Evolutionary conservation across 202 grass and related monocot species (phyloP).

Genomic region (Carex sylvatica): DNA sequence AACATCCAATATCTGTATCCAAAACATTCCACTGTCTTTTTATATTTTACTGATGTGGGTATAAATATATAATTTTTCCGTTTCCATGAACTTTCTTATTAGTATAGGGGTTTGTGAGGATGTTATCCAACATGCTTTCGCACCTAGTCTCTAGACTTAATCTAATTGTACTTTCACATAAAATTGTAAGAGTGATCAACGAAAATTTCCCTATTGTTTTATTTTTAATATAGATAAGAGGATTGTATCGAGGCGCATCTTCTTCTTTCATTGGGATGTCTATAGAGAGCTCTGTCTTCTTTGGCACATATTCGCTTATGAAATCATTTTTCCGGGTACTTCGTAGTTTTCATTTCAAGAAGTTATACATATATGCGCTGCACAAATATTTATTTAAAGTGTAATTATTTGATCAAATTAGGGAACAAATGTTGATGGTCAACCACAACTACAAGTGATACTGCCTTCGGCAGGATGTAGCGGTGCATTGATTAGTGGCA

Average conservation of each 20-base stretch:
- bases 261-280: slow-evolving; percentile 93
- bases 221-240: slow-evolving; percentile 60
- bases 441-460: slow-evolving; percentile 68
- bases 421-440: slow-evolving; percentile 59
- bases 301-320: slow-evolving; percentile 79
- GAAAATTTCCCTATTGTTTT: background rate
- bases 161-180: background rate
- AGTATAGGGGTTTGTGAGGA: background rate
- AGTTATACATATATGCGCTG: background rate
- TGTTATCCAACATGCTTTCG: background rate
- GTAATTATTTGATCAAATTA: slow-evolving; percentile 26
- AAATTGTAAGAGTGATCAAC: slow-evolving; percentile 2
- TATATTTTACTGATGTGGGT: background rate
- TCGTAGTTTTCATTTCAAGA: slow-evolving; percentile 22
- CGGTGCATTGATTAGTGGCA: slow-evolving; percentile 78
- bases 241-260: slow-evolving; percentile 85
- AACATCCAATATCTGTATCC: background rate
- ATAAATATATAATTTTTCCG: background rate
- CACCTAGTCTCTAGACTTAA: background rate
- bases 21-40: background rate
- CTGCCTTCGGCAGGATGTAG: slow-evolving; percentile 76
- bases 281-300: slow-evolving; percentile 87
- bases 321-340: slow-evolving; percentile 82
- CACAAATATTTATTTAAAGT: slow-evolving; percentile 12
- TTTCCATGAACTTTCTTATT: background rate